These are phyloP conservation scores for Escallonia herrerae DNA, from an alignment of 129 eudicot species.

Conservation along the genomic window DNA sequence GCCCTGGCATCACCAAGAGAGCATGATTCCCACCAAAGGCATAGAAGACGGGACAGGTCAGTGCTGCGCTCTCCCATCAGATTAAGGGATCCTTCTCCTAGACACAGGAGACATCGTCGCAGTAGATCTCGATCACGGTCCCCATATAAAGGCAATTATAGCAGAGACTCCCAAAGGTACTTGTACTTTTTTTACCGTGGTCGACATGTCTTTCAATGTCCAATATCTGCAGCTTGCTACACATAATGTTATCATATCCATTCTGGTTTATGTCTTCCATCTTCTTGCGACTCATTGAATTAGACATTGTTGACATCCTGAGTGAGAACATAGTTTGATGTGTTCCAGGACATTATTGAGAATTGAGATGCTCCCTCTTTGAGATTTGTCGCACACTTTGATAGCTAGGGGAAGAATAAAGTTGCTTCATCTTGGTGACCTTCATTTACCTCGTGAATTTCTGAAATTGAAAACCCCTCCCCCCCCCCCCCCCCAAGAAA, in stretches of 20 bases:
- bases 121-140: constrained; percentile 23
- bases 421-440: too few relatives aligned
- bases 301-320: neutral
- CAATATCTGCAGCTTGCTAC: neutral
- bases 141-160: constrained; percentile 12
- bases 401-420: too few relatives aligned
- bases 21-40: neutral
- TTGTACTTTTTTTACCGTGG: neutral
- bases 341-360: too few relatives aligned
- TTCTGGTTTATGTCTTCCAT: neutral
- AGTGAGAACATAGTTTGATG: too few relatives aligned
- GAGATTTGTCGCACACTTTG: too few relatives aligned
- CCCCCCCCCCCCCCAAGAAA: too few relatives aligned
- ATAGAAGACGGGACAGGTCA: constrained; percentile 10
- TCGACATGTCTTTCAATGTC: neutral
- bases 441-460: too few relatives aligned
- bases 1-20: neutral
- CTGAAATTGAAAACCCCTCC: too few relatives aligned
- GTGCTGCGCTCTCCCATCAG: constrained; percentile 12
- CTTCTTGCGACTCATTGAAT: neutral
- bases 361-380: too few relatives aligned
- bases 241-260: too few relatives aligned
- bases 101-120: constrained; percentile 13
- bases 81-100: constrained; percentile 11
- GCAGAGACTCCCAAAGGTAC: constrained; percentile 12